Evolutionary conservation across 2,329 filamentous ascomycete species (phyloP).

Genomic region (Colletotrichum aenigma): DNA sequence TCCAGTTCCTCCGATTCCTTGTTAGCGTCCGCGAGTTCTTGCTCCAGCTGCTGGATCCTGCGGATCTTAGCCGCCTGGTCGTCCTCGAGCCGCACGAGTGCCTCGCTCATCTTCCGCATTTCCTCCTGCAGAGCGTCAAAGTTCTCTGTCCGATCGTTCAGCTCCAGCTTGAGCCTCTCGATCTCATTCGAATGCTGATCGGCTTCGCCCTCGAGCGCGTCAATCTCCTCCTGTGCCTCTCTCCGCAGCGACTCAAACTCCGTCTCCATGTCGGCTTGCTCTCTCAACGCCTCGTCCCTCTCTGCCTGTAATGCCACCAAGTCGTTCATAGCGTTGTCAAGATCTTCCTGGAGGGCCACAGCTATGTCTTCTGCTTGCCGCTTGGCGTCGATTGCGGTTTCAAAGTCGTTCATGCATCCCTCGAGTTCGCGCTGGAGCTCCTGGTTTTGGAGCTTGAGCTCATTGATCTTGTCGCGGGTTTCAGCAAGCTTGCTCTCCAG

Average conservation of each 20-base stretch:
- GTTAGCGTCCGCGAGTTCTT: slow-evolving; percentile 82
- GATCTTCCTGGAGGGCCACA: slow-evolving; percentile 76
- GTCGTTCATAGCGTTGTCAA: slow-evolving; percentile 80
- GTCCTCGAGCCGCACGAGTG: slow-evolving; percentile 85
- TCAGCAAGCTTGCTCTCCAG: slow-evolving; percentile 84
- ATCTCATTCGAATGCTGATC: slow-evolving; percentile 76
- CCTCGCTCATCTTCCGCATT: slow-evolving; percentile 90
- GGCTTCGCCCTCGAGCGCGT: slow-evolving; percentile 71
- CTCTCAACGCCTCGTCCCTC: slow-evolving; percentile 81
- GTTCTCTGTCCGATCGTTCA: slow-evolving; percentile 81
- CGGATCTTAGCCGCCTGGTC: slow-evolving; percentile 80
- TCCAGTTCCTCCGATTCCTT: slow-evolving; percentile 87
- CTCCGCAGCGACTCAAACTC: slow-evolving; percentile 66
- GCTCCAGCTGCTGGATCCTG: slow-evolving; percentile 81
- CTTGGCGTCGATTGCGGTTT: slow-evolving; percentile 69
- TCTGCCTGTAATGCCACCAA: slow-evolving; percentile 80
- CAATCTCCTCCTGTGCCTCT: slow-evolving; percentile 70
- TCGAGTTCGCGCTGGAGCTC: slow-evolving; percentile 85
- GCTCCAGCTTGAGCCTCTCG: slow-evolving; percentile 70
- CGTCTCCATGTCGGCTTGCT: slow-evolving; percentile 61
- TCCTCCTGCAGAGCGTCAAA: slow-evolving; percentile 91
- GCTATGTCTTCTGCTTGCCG: slow-evolving; percentile 62
- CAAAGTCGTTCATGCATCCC: slow-evolving; percentile 79
- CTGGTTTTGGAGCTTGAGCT: slow-evolving; percentile 87
- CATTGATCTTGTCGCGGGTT: slow-evolving; percentile 84